Conservation (phyloP, 768 basidiomycete genomes). For the Strobilomyces dryophilus region DNA sequence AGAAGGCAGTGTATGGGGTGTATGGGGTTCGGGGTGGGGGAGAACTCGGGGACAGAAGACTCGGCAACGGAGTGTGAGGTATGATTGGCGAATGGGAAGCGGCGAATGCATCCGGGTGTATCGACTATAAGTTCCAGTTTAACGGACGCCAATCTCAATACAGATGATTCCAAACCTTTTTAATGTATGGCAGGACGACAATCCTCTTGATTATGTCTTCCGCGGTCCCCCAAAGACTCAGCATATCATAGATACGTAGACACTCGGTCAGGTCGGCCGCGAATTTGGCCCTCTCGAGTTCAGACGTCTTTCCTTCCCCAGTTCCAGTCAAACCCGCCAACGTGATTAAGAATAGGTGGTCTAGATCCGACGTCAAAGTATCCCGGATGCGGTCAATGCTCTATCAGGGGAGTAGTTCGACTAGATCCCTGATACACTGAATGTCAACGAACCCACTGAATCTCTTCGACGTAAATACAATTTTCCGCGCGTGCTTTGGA, state of each 20-base stretch:
- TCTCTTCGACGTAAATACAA: conserved; percentile 75
- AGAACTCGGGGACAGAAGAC: conserved; percentile 23
- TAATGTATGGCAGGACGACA: conserved; percentile 71
- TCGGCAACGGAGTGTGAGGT: conserved; percentile 67
- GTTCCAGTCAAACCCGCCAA: conserved; percentile 49
- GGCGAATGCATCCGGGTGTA: conserved; percentile 64
- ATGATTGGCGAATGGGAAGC: conserved; percentile 70
- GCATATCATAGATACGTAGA: conserved; percentile 69
- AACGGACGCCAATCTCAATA: background rate
- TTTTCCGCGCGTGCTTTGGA: conserved; percentile 75
- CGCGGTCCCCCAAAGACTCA: conserved; percentile 82
- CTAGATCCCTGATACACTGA: conserved; percentile 1
- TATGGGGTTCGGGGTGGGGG: conserved; percentile 52
- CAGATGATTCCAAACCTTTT: conserved; percentile 48
- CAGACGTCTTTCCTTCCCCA: conserved; percentile 46
- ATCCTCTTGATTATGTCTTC: conserved; percentile 79
- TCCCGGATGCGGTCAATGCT: conserved; percentile 80
- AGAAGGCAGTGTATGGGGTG: conserved; percentile 47
- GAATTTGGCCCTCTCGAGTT: conserved; percentile 61
- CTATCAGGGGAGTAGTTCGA: conserved; percentile 38
- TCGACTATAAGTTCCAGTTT: conserved; percentile 47
- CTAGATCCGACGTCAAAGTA: conserved; percentile 82
- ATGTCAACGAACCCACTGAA: conserved; percentile 71
- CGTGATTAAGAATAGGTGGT: conserved; percentile 70
- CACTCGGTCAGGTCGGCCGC: conserved; percentile 72